A percentile compares a stretch with the other conserved stretches of the same genome.
phyloP scores from a whole-genome alignment of 2,329 filamentous ascomycete genomes.

The Sporothrix dimorphospora region DNA sequence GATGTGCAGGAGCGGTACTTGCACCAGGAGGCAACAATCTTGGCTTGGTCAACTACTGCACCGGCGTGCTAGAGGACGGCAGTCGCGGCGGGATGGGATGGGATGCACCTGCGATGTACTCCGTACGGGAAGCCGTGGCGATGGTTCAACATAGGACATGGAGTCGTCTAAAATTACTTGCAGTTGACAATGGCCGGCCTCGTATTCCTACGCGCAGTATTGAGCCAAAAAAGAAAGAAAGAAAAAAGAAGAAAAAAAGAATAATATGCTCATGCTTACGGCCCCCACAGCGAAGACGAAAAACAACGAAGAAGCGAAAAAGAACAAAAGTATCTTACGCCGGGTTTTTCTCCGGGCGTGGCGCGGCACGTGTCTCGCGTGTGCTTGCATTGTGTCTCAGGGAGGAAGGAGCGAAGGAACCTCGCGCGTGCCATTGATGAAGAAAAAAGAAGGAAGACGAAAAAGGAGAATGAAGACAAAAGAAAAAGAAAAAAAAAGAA shows the following conservation, averaged over 20 bases:
- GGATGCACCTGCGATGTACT: not conserved
- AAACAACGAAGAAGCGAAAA: not conserved
- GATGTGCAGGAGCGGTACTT: not conserved
- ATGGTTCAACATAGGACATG: too few relatives aligned
- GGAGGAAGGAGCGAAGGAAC: not conserved
- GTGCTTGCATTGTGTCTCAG: constrained; percentile 1
- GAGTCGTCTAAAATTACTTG: too few relatives aligned
- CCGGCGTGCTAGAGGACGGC: not conserved
- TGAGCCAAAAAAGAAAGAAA: not conserved
- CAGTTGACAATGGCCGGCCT: too few relatives aligned
- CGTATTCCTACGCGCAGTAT: too few relatives aligned
- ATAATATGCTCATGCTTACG: constrained; percentile 4
- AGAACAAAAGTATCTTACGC: not conserved
- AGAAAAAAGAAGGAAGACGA: not conserved
- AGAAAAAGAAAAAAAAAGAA: not conserved
- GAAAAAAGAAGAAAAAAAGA: not conserved
- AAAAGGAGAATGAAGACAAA: not conserved
- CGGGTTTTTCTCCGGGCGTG: not conserved
- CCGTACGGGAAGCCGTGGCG: not conserved
- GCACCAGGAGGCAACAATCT: not conserved
- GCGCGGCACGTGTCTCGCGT: not conserved
- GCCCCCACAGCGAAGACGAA: not conserved
- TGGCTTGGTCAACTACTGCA: not conserved
- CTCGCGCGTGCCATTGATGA: not conserved
- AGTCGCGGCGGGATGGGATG: not conserved